Percentiles rank a stretch among this genome's conserved stretches.
Evolutionary conservation across 306 rosid species (phyloP).

Genomic region (Begonia masoniana): DNA sequence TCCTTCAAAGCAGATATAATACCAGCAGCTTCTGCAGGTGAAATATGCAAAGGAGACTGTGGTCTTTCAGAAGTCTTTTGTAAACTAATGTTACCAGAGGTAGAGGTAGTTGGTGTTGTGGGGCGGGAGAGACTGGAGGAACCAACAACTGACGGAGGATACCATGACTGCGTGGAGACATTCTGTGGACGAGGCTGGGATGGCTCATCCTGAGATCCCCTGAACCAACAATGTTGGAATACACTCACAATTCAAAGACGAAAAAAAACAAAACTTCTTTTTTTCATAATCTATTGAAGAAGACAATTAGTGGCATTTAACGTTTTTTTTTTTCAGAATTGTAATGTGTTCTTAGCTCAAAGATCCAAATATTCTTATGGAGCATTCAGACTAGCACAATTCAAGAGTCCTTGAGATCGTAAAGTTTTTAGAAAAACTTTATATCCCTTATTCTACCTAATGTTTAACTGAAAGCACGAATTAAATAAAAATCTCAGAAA

Average conservation of each 20-base stretch:
- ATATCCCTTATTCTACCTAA: too few species aligned
- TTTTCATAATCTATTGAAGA: too few species aligned
- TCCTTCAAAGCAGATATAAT: constrained; percentile 64
- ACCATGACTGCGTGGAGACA: constrained; percentile 66
- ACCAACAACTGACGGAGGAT: constrained; percentile 55
- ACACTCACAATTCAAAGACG: background rate
- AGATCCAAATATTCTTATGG: too few species aligned
- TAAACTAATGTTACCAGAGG: constrained; percentile 29
- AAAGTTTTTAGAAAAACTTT: too few species aligned
- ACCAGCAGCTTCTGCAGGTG: constrained; percentile 78
- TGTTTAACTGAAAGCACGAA: too few species aligned
- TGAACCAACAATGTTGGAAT: constrained; percentile 8
- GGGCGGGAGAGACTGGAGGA: constrained; percentile 55
- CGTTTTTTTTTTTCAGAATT: too few species aligned
- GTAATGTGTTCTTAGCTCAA: too few species aligned
- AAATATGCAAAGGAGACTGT: constrained; percentile 40
- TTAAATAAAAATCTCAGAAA: too few species aligned
- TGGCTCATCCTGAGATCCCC: constrained; percentile 85
- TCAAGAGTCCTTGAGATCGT: too few species aligned
- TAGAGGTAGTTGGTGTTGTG: constrained; percentile 42
- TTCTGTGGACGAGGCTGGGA: constrained; percentile 44
- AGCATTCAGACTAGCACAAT: too few species aligned
- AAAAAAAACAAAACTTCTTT: background rate
- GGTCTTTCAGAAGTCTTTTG: constrained; percentile 34
- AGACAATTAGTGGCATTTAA: too few species aligned